Evolutionary conservation across 73 alveolate species (phyloP).

Genomic region (Durusdinium trenchii): DNA sequence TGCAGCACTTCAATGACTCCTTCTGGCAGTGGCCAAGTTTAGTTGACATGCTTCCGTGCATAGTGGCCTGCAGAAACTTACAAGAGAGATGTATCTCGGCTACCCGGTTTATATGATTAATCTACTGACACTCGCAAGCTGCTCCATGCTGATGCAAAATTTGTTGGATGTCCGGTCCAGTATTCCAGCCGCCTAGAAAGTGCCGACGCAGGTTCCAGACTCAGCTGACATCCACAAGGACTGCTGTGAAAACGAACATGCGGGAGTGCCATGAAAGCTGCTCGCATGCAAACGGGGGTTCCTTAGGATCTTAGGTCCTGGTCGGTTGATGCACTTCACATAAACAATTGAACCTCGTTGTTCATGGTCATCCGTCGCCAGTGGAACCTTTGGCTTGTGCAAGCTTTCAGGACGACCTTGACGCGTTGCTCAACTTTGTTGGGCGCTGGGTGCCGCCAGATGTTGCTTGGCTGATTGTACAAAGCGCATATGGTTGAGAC

Average conservation of each 20-base stretch:
- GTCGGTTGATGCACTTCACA: background rate
- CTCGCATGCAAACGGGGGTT: background rate
- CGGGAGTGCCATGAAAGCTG: background rate
- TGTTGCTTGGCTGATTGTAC: background rate
- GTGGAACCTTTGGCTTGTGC: background rate
- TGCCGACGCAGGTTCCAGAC: constrained; percentile 73
- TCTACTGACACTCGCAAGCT: too few relatives aligned
- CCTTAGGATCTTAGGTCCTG: background rate
- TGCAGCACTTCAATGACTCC: too few relatives aligned
- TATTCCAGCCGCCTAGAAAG: too few relatives aligned
- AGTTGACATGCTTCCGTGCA: too few relatives aligned
- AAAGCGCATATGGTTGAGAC: too few relatives aligned
- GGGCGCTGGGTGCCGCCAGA: constrained; percentile 94
- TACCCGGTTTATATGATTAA: too few relatives aligned
- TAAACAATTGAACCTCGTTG: too few relatives aligned
- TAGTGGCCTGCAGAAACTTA: too few relatives aligned
- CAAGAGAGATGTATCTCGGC: too few relatives aligned
- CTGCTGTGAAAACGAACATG: background rate
- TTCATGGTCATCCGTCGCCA: too few relatives aligned
- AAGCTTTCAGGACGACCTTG: constrained; percentile 51
- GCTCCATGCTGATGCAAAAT: too few relatives aligned
- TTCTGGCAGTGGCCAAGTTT: too few relatives aligned
- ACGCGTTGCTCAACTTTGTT: constrained; percentile 78
- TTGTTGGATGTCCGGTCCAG: background rate
- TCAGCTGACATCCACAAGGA: constrained; percentile 91